phyloP scores from a whole-genome alignment of 192 early-diverging fungal species.

The Glomus cerebriforme region DNA sequence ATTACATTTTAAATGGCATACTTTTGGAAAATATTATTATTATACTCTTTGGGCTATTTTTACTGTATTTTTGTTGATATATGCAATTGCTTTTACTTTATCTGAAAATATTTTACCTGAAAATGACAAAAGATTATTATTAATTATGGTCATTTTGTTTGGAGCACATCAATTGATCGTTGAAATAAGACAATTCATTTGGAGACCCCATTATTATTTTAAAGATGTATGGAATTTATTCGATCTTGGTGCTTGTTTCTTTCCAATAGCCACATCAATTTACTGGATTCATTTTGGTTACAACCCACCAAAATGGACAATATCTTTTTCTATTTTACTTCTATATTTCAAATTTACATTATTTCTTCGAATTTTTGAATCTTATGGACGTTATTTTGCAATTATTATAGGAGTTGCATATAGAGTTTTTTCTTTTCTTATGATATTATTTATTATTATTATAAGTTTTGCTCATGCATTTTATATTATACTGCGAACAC shows the following conservation, averaged over 20 bases:
- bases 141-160: background rate
- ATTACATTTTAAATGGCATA: slow-evolving; percentile 12
- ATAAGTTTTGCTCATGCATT: slow-evolving; percentile 9
- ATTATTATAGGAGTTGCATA: background rate
- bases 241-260: background rate
- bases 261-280: background rate
- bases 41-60: background rate
- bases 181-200: background rate
- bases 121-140: background rate
- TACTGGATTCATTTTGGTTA: background rate
- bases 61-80: background rate
- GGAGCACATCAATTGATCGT: background rate
- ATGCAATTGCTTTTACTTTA: background rate
- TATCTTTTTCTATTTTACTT: background rate
- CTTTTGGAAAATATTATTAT: slow-evolving; percentile 9
- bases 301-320: background rate
- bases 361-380: background rate
- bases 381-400: background rate
- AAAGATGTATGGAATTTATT: background rate
- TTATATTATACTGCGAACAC: background rate
- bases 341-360: background rate
- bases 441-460: background rate
- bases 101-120: background rate
- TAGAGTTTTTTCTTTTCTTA: background rate
- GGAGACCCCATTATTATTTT: background rate